phyloP scores from a whole-genome alignment of 2,329 filamentous ascomycete genomes.

The Trichoderma citrinoviride region DNA sequence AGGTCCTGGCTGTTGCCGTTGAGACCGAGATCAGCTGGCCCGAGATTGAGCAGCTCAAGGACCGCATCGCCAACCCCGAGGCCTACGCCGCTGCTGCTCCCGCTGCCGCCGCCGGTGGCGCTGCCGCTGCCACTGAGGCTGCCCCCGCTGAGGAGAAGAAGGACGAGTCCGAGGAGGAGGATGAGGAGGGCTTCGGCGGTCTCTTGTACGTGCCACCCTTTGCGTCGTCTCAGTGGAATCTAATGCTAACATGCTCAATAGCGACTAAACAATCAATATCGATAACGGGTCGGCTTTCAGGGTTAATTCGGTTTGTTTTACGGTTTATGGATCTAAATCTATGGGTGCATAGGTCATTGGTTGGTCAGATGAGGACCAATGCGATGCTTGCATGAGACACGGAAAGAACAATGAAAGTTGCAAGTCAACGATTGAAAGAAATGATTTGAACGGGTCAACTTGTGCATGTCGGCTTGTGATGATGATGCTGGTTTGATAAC shows the following conservation, averaged over 20 bases:
- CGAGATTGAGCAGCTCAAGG: constrained; percentile 96
- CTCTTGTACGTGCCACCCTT: constrained; percentile 59
- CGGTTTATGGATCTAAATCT: constrained; percentile 42
- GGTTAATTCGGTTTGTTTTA: constrained; percentile 44
- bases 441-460: neutral
- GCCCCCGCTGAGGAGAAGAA: constrained; percentile 60
- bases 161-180: constrained; percentile 66
- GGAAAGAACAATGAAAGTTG: constrained; percentile 31
- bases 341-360: constrained; percentile 49
- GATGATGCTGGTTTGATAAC: neutral
- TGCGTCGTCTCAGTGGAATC: neutral
- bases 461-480: constrained; percentile 16
- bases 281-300: constrained; percentile 42
- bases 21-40: constrained; percentile 92
- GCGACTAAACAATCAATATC: constrained; percentile 50
- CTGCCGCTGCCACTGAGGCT: constrained; percentile 50
- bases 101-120: constrained; percentile 57
- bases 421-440: constrained; percentile 22
- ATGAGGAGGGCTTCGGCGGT: constrained; percentile 73
- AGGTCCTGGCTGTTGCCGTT: constrained; percentile 82
- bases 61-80: constrained; percentile 98
- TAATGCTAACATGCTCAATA: constrained; percentile 42
- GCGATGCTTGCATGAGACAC: constrained; percentile 36
- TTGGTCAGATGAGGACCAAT: constrained; percentile 42
- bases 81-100: constrained; percentile 86